These are phyloP conservation scores for Pulveroboletus sp. DNA, from an alignment of 768 basidiomycete species.

Conservation along the genomic window DNA sequence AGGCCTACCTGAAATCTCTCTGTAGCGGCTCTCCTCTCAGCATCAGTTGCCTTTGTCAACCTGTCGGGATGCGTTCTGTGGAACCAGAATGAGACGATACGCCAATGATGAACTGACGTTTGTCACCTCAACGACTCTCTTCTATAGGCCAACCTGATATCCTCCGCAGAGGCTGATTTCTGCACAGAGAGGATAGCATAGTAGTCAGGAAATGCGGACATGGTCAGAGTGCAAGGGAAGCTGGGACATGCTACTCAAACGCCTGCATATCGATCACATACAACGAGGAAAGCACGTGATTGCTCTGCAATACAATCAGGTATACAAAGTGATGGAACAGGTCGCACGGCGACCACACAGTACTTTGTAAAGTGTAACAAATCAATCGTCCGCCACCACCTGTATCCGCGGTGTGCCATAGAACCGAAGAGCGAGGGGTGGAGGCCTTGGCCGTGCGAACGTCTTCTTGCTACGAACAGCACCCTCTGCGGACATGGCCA, in stretches of 20 bases:
- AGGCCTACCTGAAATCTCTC: slow-evolving; percentile 74
- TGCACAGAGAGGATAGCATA: slow-evolving; percentile 58
- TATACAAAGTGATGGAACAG: not conserved
- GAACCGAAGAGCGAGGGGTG: slow-evolving; percentile 31
- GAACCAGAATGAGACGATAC: slow-evolving; percentile 13
- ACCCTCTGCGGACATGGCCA: slow-evolving; percentile 9
- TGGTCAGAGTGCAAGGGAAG: slow-evolving; percentile 30
- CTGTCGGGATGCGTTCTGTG: slow-evolving; percentile 86
- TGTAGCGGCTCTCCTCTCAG: slow-evolving; percentile 71
- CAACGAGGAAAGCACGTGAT: slow-evolving; percentile 17
- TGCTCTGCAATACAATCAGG: not conserved
- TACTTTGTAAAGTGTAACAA: not conserved
- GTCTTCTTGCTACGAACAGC: slow-evolving; percentile 16
- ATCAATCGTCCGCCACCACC: slow-evolving; percentile 16
- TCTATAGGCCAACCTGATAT: slow-evolving; percentile 74
- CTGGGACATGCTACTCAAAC: slow-evolving; percentile 9
- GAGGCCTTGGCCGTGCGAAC: slow-evolving; percentile 40
- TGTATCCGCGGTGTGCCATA: slow-evolving; percentile 7
- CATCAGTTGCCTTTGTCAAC: slow-evolving; percentile 59
- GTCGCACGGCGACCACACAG: slow-evolving; percentile 2
- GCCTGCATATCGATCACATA: slow-evolving; percentile 4
- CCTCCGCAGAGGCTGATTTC: slow-evolving; percentile 58
- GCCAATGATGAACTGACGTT: not conserved
- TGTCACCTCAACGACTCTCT: slow-evolving; percentile 67
- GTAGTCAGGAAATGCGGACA: slow-evolving; percentile 80